Base-by-base conservation (phyloP, 768 basidiomycete species). In the Suillus variegatus region DNA sequence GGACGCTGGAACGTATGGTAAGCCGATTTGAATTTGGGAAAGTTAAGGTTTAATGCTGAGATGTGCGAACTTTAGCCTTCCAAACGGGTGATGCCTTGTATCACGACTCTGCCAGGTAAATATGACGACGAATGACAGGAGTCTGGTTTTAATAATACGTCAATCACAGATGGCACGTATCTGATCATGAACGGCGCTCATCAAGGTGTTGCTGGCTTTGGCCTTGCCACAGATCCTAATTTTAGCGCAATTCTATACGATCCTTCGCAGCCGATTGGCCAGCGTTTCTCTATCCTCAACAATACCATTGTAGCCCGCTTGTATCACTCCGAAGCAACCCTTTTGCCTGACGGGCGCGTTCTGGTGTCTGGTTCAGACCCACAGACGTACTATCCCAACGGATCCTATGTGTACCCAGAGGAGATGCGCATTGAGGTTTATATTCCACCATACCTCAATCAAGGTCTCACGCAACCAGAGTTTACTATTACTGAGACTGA, bases 371-470 rank as follows among this genome's bases (percentile, higher is more conserved):
- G 92, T 0, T 92, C 90, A 12, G 92, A 91, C 69, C 90, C 89
- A 8, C 78, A 90, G 72, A 87, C 87, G 18, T 49, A 71, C 47
- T 74, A 78, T 52, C 71, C 80, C 32, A 73, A 80, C 38, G 74
- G 74, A n/a, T 64, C 78, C 12, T 62, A 67, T 63, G 81, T 79
- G 43, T 90, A 86, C 70, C 87, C 88, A 0, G 88, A 95, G 68
- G 93, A 96, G 73, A 89, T 93, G 77, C 85, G 94, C 14, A 84
- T 84, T 68, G 83, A 91, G 74, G 88, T 90, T 35, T 97, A 97
- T 78, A 85, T 92, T 70, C 97, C 97, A 7, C 93, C 92, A 18
- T 98, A 97, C 76, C 84, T 94, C 66, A 87, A 78, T 67, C 77
- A 84, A 67, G 90, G 90, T 12, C 77, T 82, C 66, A 74, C 68